Evolutionary conservation across 2,329 filamentous ascomycete species (phyloP), one percentile per base, ranked within the genome.

Genomic region (Monosporascus sp.): DNA sequence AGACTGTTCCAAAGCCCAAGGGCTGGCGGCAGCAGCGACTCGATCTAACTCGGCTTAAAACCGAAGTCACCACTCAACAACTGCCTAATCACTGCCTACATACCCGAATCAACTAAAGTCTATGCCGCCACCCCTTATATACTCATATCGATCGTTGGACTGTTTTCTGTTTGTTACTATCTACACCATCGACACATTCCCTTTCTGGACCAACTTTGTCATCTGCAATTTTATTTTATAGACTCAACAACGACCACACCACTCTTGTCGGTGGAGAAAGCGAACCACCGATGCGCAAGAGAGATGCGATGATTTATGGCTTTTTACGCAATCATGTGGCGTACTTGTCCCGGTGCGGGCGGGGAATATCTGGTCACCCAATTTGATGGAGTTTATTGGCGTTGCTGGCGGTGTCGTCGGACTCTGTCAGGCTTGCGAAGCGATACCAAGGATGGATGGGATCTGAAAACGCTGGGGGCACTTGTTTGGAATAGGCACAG

Each of bases 1-100:
- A 25, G 65, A 62, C 49, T 67, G 64, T 51, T 54, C 63, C 8
- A 69, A 67, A 44, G 49, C 58, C 36, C 54, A 61, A 20, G 41
- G 38, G 24, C 25, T 31, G 36, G 27, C 51, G 45, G 54, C 54
- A 37, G 54, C 57, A 17, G 55, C 59, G 9, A 57, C 54, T 35
- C 61, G 60, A 50, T 57, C 67, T 22, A 60, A 63, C 43, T 57
- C 65, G n/a, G 60, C 63, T 47, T 68, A 52, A 54, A 51, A 35
- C 25, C 31, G 14, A 35, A 0, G 31, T 35, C 11, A 35, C 9
- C 31, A 14, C 31, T 54, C n/a, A 47, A 38, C 31, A 44, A 37
- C 46, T 53, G 54, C 45, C 18, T 44, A 50, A 45, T 38, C 43
- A 38, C 54, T 35, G 24, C 17, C 50, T 54, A 52, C 53, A 50